phyloP scores from a whole-genome alignment of 495 filamentous ascomycete species.

The Penicillium odoratum region DNA sequence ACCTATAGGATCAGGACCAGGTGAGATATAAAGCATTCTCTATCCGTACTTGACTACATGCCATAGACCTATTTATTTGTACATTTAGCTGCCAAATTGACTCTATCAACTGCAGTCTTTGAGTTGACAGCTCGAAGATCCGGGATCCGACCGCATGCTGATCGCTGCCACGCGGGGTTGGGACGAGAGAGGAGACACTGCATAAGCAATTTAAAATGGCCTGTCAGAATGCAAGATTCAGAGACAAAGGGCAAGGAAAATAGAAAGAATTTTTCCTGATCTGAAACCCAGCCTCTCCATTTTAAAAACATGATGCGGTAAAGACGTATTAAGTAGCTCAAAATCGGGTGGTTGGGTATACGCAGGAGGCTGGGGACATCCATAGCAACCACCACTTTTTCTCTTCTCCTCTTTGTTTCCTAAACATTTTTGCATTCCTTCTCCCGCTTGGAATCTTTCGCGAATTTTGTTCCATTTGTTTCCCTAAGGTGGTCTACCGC shows the following conservation, averaged over 20 bases:
- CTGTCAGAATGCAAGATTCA: slow-evolving; percentile 4
- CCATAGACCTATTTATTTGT: neutral
- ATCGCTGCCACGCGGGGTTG: slow-evolving; percentile 20
- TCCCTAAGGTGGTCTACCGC: slow-evolving; percentile 11
- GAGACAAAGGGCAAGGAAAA: neutral
- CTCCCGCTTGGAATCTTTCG: slow-evolving; percentile 7
- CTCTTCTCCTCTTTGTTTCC: slow-evolving; percentile 15
- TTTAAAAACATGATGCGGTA: neutral
- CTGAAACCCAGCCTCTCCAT: slow-evolving; percentile 30
- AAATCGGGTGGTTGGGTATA: slow-evolving; percentile 51
- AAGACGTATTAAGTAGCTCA: slow-evolving; percentile 4
- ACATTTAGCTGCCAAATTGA: neutral
- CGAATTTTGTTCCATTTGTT: neutral
- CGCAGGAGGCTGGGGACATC: slow-evolving; percentile 37
- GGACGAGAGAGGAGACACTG: neutral
- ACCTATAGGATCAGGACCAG: neutral
- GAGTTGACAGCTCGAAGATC: slow-evolving; percentile 8
- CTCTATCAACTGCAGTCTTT: neutral
- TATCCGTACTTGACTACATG: neutral
- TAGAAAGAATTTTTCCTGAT: neutral
- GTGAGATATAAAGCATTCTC: neutral
- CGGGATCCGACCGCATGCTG: slow-evolving; percentile 20
- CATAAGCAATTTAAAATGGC: slow-evolving; percentile 14
- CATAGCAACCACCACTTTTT: slow-evolving; percentile 13
- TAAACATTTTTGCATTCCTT: slow-evolving; percentile 10